phyloP scores from a whole-genome alignment of 108 stramenopile species.

The Nitzschia putrida region DNA sequence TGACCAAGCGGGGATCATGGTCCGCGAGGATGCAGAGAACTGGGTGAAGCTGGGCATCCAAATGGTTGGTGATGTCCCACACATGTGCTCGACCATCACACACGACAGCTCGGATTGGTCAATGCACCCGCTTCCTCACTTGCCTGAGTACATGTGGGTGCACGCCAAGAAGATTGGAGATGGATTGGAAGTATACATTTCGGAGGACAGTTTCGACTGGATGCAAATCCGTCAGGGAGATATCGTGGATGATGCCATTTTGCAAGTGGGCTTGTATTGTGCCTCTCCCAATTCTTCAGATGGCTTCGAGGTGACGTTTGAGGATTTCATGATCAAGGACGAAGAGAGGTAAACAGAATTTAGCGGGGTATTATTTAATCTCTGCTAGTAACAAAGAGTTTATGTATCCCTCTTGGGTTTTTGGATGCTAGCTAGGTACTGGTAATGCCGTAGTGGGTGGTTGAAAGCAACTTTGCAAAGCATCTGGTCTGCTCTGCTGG shows the following conservation, averaged over 20 bases:
- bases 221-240: slow-evolving; percentile 49
- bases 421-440: no score
- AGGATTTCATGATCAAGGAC: slow-evolving; percentile 48
- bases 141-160: slow-evolving; percentile 44
- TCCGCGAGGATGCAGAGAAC: slow-evolving; percentile 48
- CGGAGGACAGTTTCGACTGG: slow-evolving; percentile 47
- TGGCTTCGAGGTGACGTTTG: slow-evolving; percentile 41
- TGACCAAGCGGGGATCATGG: slow-evolving; percentile 58
- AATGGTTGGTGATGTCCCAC: slow-evolving; percentile 33
- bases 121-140: slow-evolving; percentile 37
- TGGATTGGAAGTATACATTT: slow-evolving; percentile 43
- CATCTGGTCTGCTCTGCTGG: no score
- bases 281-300: slow-evolving; percentile 46
- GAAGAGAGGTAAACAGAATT: slow-evolving; percentile 22
- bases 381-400: no score
- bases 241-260: slow-evolving; percentile 34
- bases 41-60: slow-evolving; percentile 51
- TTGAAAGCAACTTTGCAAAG: no score
- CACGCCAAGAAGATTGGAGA: slow-evolving; percentile 42
- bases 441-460: no score
- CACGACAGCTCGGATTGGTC: slow-evolving; percentile 49
- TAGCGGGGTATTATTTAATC: no score
- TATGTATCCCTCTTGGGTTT: no score
- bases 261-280: slow-evolving; percentile 42
- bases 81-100: slow-evolving; percentile 46